Base-by-base conservation (phyloP, 805 yeast genomes). In the Pichia pseudocactophila region DNA sequence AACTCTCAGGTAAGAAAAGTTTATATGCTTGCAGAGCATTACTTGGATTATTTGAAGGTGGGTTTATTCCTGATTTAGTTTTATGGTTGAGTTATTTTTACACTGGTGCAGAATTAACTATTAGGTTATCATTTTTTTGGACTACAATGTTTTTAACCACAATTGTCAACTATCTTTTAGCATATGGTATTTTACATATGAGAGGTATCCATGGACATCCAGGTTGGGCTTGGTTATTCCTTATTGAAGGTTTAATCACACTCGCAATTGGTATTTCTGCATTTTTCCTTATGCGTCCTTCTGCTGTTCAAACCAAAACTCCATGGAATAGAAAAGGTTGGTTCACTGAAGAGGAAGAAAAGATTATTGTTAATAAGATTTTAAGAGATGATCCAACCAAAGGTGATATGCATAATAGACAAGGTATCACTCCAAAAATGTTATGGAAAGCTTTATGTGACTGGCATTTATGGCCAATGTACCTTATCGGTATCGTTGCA, bases 191-290 rank as follows among this genome's bases (percentile, higher is more conserved):
- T 31, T 63, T 77, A 39, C 66, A 65, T 41, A 59, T 80, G 57
- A 28, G 74, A 27, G 78, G 76, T n/a, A 43, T 50, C 2, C 44
- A 50, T n/a, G 69, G 74, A 4, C 59, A 63, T 54, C 60, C 58
- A 9, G 80, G 81, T 18, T 80, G 87, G 87, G 65, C 71, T 41
- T 80, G 80, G 76, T 62, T 80, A 17, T 80, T 80, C 49, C 53
- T 80, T 19, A 65, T 81, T 39, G 84, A 79, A 54, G 87, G 87
- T 3, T 39, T 69, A 7, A 50, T 77, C 33, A 78, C 86, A 2
- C 57, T 78, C 5, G 17, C 54, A 2, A 66, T 80, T 47, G 86
- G 86, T 1, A 57, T 62, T 40, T 50, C 57, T 37, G 36, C 58
- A 8, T 50, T 39, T 15, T 48, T 55, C 32, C 42, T 56, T 20